These are phyloP conservation scores for Drechslerella dactyloides DNA, from an alignment of 2,329 filamentous ascomycete species.

Conservation along the genomic window DNA sequence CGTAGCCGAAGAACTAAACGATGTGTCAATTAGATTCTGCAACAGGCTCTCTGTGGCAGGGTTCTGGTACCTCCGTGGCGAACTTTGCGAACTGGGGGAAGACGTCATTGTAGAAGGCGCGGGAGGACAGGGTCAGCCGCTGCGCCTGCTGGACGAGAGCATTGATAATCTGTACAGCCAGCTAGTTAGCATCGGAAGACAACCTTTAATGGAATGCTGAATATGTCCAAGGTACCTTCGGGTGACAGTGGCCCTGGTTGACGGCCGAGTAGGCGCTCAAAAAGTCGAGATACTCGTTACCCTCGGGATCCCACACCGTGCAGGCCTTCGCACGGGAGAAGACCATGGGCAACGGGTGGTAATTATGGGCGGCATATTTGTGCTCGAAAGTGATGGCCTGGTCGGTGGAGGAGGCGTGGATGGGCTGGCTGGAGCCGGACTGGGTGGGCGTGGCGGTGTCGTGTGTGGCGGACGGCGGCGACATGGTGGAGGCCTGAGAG, in stretches of 20 bases:
- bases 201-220: neutral
- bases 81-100: conserved; percentile 96
- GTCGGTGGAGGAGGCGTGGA: conserved; percentile 78
- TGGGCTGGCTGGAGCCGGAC: conserved; percentile 57
- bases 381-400: conserved; percentile 81
- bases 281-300: conserved; percentile 94
- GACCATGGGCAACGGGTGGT: conserved; percentile 94
- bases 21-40: conserved; percentile 8
- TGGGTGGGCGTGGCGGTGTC: conserved; percentile 13
- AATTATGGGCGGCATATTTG: conserved; percentile 93
- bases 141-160: conserved; percentile 87
- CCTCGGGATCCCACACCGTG: conserved; percentile 96
- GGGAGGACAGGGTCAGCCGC: conserved; percentile 86
- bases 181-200: neutral
- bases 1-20: conserved; percentile 75
- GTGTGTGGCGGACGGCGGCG: conserved; percentile 26
- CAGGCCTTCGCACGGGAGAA: conserved; percentile 84
- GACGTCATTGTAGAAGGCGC: conserved; percentile 97
- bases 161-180: conserved; percentile 66
- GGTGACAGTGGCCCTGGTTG: conserved; percentile 98
- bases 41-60: neutral
- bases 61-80: conserved; percentile 70
- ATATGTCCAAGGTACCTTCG: conserved; percentile 68
- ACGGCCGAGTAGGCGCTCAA: conserved; percentile 97
- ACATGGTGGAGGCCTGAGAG: conserved; percentile 18